Evolutionary conservation across 2,329 filamentous ascomycete species (phyloP).

Genomic region (Botrytis hyacinthi): DNA sequence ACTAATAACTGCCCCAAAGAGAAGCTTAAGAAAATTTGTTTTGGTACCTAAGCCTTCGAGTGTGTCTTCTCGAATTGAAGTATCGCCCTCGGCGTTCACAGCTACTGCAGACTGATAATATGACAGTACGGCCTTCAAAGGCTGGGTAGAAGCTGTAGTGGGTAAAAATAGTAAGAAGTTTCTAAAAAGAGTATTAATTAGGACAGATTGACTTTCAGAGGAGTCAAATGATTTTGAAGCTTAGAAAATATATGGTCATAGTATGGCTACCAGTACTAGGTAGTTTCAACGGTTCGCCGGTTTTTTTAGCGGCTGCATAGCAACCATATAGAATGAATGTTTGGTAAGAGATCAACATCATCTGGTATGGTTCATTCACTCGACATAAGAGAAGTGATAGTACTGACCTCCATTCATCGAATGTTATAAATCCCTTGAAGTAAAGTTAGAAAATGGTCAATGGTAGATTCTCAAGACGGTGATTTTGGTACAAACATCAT

Average conservation of each 20-base stretch:
- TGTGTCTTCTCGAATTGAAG: slow-evolving; percentile 84
- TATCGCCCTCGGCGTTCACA: slow-evolving; percentile 91
- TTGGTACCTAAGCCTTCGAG: slow-evolving; percentile 92
- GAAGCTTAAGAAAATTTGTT: slow-evolving; percentile 64
- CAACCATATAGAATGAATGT: background rate
- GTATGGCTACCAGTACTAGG: background rate
- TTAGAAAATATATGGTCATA: background rate
- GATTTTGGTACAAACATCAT: slow-evolving; percentile 50
- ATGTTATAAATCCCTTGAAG: slow-evolving; percentile 64
- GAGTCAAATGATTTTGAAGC: background rate
- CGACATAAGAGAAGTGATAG: background rate
- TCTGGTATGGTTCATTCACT: background rate
- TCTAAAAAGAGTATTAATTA: slow-evolving; percentile 45
- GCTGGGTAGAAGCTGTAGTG: slow-evolving; percentile 59
- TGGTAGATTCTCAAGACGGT: background rate
- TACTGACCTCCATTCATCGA: slow-evolving; percentile 92
- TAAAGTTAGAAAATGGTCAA: slow-evolving; percentile 11
- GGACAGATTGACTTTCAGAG: background rate
- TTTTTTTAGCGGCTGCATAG: background rate
- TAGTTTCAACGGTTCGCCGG: background rate
- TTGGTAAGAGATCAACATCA: background rate
- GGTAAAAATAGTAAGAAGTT: slow-evolving; percentile 93
- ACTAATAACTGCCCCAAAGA: slow-evolving; percentile 74
- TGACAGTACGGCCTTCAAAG: slow-evolving; percentile 78
- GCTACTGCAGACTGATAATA: slow-evolving; percentile 90